Conservation (phyloP, 495 filamentous ascomycete species). For the Hyaloscypha hepaticicola region DNA sequence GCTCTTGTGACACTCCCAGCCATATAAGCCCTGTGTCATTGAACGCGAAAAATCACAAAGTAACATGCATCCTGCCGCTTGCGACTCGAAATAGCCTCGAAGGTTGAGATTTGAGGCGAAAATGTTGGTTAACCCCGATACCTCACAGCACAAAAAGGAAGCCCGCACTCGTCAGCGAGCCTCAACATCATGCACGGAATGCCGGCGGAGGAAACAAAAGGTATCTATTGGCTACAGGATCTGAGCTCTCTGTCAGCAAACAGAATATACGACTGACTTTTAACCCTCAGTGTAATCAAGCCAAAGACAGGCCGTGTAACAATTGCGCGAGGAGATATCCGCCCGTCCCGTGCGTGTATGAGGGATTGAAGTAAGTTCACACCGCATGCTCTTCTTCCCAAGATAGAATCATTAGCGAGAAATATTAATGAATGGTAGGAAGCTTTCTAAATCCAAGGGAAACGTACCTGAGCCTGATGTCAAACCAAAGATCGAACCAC, state of each 20-base stretch:
- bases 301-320: conserved; percentile 27
- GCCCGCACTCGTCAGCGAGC: conserved; percentile 17
- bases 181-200: conserved; percentile 26
- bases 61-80: conserved; percentile 20
- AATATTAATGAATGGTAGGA: conserved; percentile 10
- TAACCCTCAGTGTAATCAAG: conserved; percentile 25
- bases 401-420: background rate
- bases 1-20: background rate
- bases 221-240: conserved; percentile 2
- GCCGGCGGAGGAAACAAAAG: conserved; percentile 27
- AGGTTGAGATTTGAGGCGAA: background rate
- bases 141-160: conserved; percentile 19
- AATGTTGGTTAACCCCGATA: conserved; percentile 25
- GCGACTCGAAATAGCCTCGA: background rate
- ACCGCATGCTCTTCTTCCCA: background rate
- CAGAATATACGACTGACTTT: conserved; percentile 4
- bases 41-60: conserved; percentile 13
- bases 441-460: conserved; percentile 10
- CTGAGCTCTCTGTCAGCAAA: background rate
- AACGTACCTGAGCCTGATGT: background rate
- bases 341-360: conserved; percentile 23
- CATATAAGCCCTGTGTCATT: conserved; percentile 27
- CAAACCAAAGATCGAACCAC: conserved; percentile 13
- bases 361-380: conserved; percentile 13
- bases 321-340: conserved; percentile 27